These are phyloP conservation scores for Pyrenopolyporus hunteri DNA, from an alignment of 495 filamentous ascomycete species.

Conservation along the genomic window DNA sequence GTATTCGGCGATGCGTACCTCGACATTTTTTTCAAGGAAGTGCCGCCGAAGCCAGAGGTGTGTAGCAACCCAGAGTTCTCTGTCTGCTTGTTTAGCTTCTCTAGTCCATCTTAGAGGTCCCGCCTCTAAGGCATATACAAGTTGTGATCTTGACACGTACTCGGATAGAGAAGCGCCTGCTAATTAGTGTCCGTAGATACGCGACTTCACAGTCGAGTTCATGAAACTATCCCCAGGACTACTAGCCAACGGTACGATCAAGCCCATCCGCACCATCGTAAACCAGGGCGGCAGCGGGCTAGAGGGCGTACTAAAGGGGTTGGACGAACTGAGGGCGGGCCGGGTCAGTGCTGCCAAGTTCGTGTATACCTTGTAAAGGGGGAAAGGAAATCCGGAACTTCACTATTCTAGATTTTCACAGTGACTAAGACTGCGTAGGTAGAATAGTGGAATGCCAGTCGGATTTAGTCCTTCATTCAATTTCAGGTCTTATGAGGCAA, in stretches of 20 bases:
- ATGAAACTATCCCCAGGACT: slow-evolving; percentile 29
- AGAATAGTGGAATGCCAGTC: no score
- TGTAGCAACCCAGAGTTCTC: no score
- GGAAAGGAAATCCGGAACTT: background rate
- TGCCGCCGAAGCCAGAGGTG: slow-evolving; percentile 29
- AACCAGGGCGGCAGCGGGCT: slow-evolving; percentile 45
- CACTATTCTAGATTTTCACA: no score
- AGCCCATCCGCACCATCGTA: slow-evolving; percentile 36
- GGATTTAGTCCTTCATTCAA: no score
- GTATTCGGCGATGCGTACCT: slow-evolving; percentile 33
- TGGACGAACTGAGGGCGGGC: slow-evolving; percentile 43
- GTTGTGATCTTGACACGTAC: no score
- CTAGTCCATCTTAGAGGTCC: background rate
- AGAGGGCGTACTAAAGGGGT: slow-evolving; percentile 44
- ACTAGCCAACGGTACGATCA: slow-evolving; percentile 40
- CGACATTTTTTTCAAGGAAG: background rate
- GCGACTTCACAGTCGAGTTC: slow-evolving; percentile 38
- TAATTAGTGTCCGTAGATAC: no score
- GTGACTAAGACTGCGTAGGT: no score
- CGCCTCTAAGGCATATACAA: background rate
- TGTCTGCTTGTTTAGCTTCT: no score
- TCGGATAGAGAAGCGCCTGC: no score
- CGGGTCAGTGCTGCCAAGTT: slow-evolving; percentile 47
- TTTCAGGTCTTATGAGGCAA: no score
- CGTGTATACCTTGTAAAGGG: slow-evolving; percentile 44